Conservation (phyloP, 305 asterid genomes). For the Fraxinus ornus region DNA sequence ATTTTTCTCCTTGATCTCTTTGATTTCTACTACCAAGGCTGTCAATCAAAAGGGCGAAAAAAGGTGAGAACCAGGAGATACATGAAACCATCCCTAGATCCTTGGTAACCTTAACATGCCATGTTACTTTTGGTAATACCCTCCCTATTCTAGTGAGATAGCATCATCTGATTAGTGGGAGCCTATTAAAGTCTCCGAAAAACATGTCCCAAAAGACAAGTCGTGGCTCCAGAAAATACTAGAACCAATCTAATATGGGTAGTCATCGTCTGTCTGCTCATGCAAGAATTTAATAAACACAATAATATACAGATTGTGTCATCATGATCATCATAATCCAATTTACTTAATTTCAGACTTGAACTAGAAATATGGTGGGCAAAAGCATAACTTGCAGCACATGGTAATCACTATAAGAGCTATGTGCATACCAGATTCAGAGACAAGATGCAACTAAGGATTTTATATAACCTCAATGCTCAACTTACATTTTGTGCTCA, state of each 20-base stretch:
- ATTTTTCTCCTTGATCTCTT: conserved; percentile 80
- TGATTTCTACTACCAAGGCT: conserved; percentile 87
- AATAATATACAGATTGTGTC: not conserved
- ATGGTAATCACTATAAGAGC: not conserved
- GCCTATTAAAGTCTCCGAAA: not conserved
- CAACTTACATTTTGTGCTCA: conserved; percentile 90
- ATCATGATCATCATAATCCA: not conserved
- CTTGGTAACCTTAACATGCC: not conserved
- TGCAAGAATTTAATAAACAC: not conserved
- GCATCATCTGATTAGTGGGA: not conserved
- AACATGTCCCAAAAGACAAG: not conserved
- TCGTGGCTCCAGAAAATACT: not conserved
- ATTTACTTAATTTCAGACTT: not conserved
- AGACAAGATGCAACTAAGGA: conserved; percentile 5
- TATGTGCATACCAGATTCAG: conserved; percentile 5
- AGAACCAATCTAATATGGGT: not conserved
- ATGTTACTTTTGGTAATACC: not conserved
- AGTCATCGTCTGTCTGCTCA: not conserved
- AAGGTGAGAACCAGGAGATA: conserved; percentile 28
- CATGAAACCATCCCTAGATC: not conserved
- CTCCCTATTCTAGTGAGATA: not conserved
- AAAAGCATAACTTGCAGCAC: not conserved
- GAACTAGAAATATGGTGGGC: not conserved
- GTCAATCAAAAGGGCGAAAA: conserved; percentile 35
- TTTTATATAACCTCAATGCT: conserved; percentile 7